Conservation (phyloP, 169 alveolate genomes). For the Plasmodium blacklocki region DNA sequence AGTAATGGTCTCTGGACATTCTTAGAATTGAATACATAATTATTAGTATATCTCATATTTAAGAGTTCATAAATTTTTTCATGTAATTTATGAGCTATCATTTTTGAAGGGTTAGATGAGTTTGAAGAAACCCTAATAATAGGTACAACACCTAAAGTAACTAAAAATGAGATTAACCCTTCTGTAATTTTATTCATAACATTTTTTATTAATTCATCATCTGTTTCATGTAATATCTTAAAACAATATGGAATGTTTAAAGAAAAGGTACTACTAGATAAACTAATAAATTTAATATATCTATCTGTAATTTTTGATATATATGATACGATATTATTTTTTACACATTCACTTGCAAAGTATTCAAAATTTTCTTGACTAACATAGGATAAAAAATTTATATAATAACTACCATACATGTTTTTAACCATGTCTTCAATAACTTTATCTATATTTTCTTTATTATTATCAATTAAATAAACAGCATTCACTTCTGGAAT, state of each 20-base stretch:
- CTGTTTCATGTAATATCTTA: slow-evolving; percentile 77
- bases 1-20: slow-evolving; percentile 86
- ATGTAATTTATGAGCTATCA: slow-evolving; percentile 86
- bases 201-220: slow-evolving; percentile 76
- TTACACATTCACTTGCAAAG: slow-evolving; percentile 87
- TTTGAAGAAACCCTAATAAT: slow-evolving; percentile 84
- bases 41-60: slow-evolving; percentile 76
- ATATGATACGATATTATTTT: slow-evolving; percentile 82
- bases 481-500: slow-evolving; percentile 92
- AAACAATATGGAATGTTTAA: slow-evolving; percentile 86
- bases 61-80: slow-evolving; percentile 82
- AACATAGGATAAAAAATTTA: slow-evolving; percentile 88
- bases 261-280: slow-evolving; percentile 87
- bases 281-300: slow-evolving; percentile 86
- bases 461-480: slow-evolving; percentile 82
- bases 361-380: slow-evolving; percentile 82
- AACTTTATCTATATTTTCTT: slow-evolving; percentile 80
- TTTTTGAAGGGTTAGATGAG: slow-evolving; percentile 82
- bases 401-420: slow-evolving; percentile 87
- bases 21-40: slow-evolving; percentile 77
- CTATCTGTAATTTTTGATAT: slow-evolving; percentile 91
- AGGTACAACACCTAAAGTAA: slow-evolving; percentile 88
- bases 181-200: slow-evolving; percentile 82
- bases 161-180: slow-evolving; percentile 85
- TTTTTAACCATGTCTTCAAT: slow-evolving; percentile 87